Conservation (phyloP, 148 eudicot genomes). For the Silene latifolia region DNA sequence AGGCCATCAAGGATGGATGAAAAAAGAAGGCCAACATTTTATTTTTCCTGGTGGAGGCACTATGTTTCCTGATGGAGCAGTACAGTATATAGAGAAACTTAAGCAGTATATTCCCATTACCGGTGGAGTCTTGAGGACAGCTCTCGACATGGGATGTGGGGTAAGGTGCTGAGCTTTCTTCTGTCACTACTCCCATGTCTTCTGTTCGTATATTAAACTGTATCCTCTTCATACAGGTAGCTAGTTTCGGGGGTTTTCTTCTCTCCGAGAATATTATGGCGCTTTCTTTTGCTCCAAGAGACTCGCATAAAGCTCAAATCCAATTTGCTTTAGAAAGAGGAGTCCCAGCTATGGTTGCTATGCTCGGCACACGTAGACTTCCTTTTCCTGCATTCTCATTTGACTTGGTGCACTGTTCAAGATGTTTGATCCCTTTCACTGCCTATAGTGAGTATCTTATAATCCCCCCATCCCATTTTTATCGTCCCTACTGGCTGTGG, state of each 20-base stretch:
- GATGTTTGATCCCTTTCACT: slow-evolving; percentile 95
- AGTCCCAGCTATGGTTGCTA: slow-evolving; percentile 90
- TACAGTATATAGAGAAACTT: slow-evolving; percentile 89
- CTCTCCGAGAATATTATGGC: slow-evolving; percentile 69
- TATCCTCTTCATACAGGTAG: slow-evolving; percentile 56
- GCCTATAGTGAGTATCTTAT: slow-evolving; percentile 68
- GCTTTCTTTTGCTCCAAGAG: slow-evolving; percentile 97
- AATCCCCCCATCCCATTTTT: too few relatives aligned
- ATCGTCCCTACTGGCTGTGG: too few relatives aligned
- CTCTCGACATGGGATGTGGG: slow-evolving; percentile 99
- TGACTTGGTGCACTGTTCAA: slow-evolving; percentile 96
- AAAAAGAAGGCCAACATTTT: slow-evolving; percentile 78
- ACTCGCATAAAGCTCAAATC: slow-evolving; percentile 96
- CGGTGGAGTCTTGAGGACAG: slow-evolving; percentile 87
- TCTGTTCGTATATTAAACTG: not conserved
- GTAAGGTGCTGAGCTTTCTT: slow-evolving; percentile 37
- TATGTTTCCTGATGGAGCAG: slow-evolving; percentile 96
- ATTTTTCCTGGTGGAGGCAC: slow-evolving; percentile 99
- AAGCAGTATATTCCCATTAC: slow-evolving; percentile 82
- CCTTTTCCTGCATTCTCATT: slow-evolving; percentile 97
- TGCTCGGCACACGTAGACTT: slow-evolving; percentile 97
- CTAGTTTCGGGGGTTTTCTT: slow-evolving; percentile 96
- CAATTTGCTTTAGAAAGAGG: slow-evolving; percentile 99
- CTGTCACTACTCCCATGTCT: not conserved
- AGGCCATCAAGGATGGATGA: slow-evolving; percentile 99